These are phyloP conservation scores for Syncephalis fuscata DNA, from an alignment of 371 early-diverging fungal species.

Conservation along the genomic window DNA sequence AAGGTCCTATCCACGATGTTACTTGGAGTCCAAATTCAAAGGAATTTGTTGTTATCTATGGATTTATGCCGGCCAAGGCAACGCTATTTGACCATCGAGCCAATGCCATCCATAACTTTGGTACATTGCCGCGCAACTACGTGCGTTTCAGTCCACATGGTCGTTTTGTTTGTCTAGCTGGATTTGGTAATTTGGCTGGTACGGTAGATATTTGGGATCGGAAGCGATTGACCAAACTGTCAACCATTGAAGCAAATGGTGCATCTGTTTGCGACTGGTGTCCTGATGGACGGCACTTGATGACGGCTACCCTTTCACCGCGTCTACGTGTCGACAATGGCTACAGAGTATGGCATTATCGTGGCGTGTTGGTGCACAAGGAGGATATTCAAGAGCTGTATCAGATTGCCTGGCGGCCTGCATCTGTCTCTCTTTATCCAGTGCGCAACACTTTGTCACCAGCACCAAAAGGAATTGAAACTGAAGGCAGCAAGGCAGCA, in stretches of 20 bases:
- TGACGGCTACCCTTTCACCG: constrained; percentile 85
- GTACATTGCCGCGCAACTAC: constrained; percentile 70
- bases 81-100: constrained; percentile 85
- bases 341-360: constrained; percentile 87
- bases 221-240: constrained; percentile 57
- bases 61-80: constrained; percentile 84
- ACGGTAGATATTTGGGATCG: constrained; percentile 87
- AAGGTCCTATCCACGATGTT: constrained; percentile 92
- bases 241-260: constrained; percentile 62
- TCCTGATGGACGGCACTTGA: constrained; percentile 78
- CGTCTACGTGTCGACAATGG: constrained; percentile 96
- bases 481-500: too few relatives aligned
- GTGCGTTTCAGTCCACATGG: constrained; percentile 84
- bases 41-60: constrained; percentile 91
- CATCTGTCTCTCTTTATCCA: constrained; percentile 41
- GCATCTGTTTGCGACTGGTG: constrained; percentile 78
- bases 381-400: constrained; percentile 69
- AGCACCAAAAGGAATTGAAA: constrained; percentile 27
- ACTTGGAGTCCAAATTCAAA: constrained; percentile 86
- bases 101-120: constrained; percentile 67
- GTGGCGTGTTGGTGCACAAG: constrained; percentile 68
- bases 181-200: constrained; percentile 93
- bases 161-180: constrained; percentile 66
- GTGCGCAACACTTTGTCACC: constrained; percentile 49
- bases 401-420: constrained; percentile 47